Base-by-base conservation (phyloP, 2,329 filamentous ascomycete species). In the Fusarium buharicum region DNA sequence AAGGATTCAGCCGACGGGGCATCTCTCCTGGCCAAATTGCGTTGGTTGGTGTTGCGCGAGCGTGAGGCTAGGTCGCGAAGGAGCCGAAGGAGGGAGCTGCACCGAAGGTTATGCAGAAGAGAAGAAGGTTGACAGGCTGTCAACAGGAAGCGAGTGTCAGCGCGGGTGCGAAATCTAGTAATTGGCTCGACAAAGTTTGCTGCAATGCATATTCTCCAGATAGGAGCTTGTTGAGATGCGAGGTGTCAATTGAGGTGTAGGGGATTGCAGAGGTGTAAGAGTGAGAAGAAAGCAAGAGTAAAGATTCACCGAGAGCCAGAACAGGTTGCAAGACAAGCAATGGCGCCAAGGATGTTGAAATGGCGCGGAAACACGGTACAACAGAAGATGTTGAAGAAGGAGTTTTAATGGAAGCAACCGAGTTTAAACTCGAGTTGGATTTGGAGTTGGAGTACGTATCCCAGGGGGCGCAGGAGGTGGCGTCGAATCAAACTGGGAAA, bases 1-100 rank as follows among this genome's bases (percentile, higher is more conserved):
- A 86, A 57, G 82, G 84, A 69, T 86, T 86, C 64, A 87, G 79
- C 78, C 81, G 84, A 77, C 83, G 84, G 74, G 84, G 84, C 84
- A 87, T 86, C 62, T 80, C 79, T 80, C 74, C 72, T 66, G 61
- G 58, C 50, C 62, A 64, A 31, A 53, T 58, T 50, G 53, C 50
- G 55, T 54, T 40, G 44, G 36, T 53, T 50, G 45, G 45, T 46
- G 46, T 51, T 38, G 52, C 59, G 37, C 45, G 48, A 59, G 40
- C 40, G 33, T 11, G 39, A 38, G 40, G 48, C 43, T 39, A 49
- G 20, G 20, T 63, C 50, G 54, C 53, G 36, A 49, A 39, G 24
- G 38, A 30, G 39, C 47, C 50, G 43, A 56, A 34, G 30, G 52
- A 59, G 49, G 36, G 46, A 34, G 33, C 39, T 38, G 41, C 36